Base-by-base conservation (phyloP, 495 filamentous ascomycete genomes). In the Letharia columbiana region DNA sequence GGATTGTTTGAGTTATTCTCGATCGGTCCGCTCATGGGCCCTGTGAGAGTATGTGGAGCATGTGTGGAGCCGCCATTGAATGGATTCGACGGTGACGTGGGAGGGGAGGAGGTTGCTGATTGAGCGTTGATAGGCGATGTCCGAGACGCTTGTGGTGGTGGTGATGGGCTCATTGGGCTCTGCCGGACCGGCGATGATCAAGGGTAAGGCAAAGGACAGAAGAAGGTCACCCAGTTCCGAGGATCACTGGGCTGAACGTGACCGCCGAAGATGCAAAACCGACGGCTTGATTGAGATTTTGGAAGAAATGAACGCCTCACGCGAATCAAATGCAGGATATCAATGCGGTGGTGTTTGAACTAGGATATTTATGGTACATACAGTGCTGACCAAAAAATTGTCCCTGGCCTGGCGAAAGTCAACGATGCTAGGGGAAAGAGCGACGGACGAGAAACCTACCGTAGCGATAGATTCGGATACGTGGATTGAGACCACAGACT, bases 401-500 rank as follows among this genome's bases (percentile, higher is more conserved):
- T 0, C 91, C 91, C 62, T 87, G 58, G 9, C 64, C 64, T 66
- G 20, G 15, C 5, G 47, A 28, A 23, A n/a, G 44, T 66, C 41
- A 66, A 41, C 33, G 41, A 44, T 20, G 31, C 8, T 62, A 0
- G 23, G 11, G 44, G 54, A 13, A 23, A 37, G 37, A 42, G 40
- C 23, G 12, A 17, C 20, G 23, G 12, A 37, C 37, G 28, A 17
- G 23, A 35, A 37, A 61, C 17, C n/a, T 83, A 18, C 79, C 80
- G 72, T 98, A 97, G n/a, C 92, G 85, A 78, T 98, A 98, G 31
- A 97, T 85, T 39, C 93, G 78, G 59, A 96, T 96, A 71, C 94
- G 94, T 9, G 89, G 83, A 78, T 94, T 96, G 68, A 97, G 76
- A 4, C 92, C 93, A n/a, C 94, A 75, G 4, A 88, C 84, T 39